Evolutionary conservation across 441 rosid genomes (phyloP).

Genomic region (Bruguiera hainesii): DNA sequence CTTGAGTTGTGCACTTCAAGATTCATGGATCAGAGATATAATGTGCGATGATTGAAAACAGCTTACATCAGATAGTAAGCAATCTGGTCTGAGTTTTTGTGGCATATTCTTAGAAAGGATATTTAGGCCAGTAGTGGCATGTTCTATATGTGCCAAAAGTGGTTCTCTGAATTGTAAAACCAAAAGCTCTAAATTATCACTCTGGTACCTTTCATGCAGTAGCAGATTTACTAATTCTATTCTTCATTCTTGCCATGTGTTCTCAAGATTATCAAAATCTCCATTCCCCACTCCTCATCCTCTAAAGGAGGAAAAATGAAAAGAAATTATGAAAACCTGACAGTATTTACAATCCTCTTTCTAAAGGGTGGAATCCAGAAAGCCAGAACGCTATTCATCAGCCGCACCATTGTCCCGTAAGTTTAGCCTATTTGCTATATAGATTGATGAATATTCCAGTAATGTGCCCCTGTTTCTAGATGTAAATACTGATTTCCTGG

Average conservation of each 20-base stretch:
- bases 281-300: too few species aligned
- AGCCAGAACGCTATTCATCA: conserved; percentile 94
- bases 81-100: too few species aligned
- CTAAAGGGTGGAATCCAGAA: conserved; percentile 92
- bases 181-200: not conserved
- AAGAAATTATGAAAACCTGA: conserved; percentile 17
- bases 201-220: conserved; percentile 8
- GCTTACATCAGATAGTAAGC: too few species aligned
- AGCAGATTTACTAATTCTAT: not conserved
- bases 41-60: too few species aligned
- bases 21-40: too few species aligned
- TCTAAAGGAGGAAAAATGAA: too few species aligned
- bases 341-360: conserved; percentile 23
- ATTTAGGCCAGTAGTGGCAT: not conserved
- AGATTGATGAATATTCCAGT: conserved; percentile 11
- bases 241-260: not conserved
- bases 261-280: not conserved
- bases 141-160: not conserved
- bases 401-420: conserved; percentile 96
- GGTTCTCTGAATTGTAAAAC: conserved; percentile 1
- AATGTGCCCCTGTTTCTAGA: not conserved
- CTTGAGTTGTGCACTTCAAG: too few species aligned
- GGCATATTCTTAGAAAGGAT: not conserved
- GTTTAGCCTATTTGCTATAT: conserved; percentile 21
- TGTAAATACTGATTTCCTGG: not conserved